Evolutionary conservation across 2,329 filamentous ascomycete genomes (phyloP).

Genomic region (Colletotrichum cordylinicola): DNA sequence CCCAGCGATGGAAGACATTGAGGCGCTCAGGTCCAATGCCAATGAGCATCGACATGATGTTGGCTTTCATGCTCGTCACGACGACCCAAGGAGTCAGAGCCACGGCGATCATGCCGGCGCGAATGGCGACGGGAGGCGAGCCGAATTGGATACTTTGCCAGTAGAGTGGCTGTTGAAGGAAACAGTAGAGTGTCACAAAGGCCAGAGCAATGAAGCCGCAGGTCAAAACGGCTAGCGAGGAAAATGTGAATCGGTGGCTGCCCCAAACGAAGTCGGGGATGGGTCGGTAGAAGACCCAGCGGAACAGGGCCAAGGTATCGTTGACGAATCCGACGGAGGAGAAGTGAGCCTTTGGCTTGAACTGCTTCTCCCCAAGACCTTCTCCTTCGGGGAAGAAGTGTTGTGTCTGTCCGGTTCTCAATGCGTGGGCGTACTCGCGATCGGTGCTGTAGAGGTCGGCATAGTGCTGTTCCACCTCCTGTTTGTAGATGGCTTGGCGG

Average conservation of each 20-base stretch:
- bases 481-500: constrained; percentile 85
- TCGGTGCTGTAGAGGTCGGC: constrained; percentile 58
- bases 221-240: constrained; percentile 75
- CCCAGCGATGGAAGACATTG: constrained; percentile 93
- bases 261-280: constrained; percentile 76
- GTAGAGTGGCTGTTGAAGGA: constrained; percentile 87
- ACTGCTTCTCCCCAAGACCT: constrained; percentile 60
- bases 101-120: constrained; percentile 90
- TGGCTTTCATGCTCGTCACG: constrained; percentile 88
- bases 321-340: constrained; percentile 79
- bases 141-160: constrained; percentile 87
- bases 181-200: constrained; percentile 82
- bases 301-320: constrained; percentile 79
- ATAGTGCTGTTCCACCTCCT: constrained; percentile 74
- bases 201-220: constrained; percentile 71
- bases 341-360: constrained; percentile 73
- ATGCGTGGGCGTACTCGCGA: constrained; percentile 49
- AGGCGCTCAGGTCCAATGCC: constrained; percentile 91
- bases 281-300: constrained; percentile 89
- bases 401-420: constrained; percentile 57
- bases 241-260: constrained; percentile 77
- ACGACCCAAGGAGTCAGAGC: constrained; percentile 94
- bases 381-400: constrained; percentile 78
- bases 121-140: constrained; percentile 85
- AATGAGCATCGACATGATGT: constrained; percentile 81